These are phyloP conservation scores for Chenopodium album DNA, from an alignment of 148 eudicot species.

Conservation along the genomic window DNA sequence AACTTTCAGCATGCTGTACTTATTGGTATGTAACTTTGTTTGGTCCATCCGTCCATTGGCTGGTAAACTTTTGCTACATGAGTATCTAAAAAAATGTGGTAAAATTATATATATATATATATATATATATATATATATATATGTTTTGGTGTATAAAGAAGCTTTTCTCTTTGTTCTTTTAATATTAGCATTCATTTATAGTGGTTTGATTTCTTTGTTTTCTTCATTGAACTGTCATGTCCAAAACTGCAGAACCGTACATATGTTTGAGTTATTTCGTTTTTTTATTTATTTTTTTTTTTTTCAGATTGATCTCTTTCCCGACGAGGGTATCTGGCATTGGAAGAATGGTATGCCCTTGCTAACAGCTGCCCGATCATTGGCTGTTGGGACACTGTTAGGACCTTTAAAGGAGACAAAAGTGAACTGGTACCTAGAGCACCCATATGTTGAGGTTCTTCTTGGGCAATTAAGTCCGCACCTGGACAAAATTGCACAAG, in stretches of 20 bases:
- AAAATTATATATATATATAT: neutral
- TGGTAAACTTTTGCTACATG: neutral
- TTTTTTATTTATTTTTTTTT: constrained; percentile 9
- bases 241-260: neutral
- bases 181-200: neutral
- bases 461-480: constrained; percentile 73
- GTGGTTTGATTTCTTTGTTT: neutral
- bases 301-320: constrained; percentile 81
- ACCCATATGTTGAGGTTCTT: constrained; percentile 51
- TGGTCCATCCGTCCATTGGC: neutral
- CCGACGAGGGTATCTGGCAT: constrained; percentile 80
- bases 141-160: neutral
- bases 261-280: neutral
- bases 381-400: constrained; percentile 71
- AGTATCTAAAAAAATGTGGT: neutral
- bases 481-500: constrained; percentile 66
- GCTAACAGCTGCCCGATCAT: constrained; percentile 63
- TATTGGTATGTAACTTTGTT: constrained; percentile 55
- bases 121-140: neutral
- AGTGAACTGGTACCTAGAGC: constrained; percentile 78
- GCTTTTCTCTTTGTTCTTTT: neutral
- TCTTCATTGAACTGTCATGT: constrained; percentile 20
- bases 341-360: constrained; percentile 93
- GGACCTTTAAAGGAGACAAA: constrained; percentile 81
- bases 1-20: constrained; percentile 74